A percentile compares a stretch with the other conserved stretches of the same genome.
Conservation (phyloP, 805 yeast species). For the Pichia cephalocereana region DNA sequence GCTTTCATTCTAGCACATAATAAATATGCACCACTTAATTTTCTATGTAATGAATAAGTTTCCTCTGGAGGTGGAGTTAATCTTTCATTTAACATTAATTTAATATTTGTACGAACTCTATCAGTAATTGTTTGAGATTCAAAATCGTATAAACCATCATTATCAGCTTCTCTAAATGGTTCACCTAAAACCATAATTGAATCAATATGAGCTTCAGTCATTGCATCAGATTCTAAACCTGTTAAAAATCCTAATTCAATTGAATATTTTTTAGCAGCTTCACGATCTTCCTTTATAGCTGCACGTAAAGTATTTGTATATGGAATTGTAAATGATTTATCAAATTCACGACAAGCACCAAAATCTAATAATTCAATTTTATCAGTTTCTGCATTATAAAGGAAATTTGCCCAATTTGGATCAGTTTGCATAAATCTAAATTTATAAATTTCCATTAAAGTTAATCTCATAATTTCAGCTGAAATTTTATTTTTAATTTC, state of each 20-base stretch:
- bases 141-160: conserved; percentile 58
- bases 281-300: conserved; percentile 61
- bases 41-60: conserved; percentile 92
- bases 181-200: conserved; percentile 88
- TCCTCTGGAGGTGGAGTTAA: conserved; percentile 97
- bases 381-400: conserved; percentile 62
- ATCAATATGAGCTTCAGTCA: conserved; percentile 89
- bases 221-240: conserved; percentile 77
- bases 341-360: conserved; percentile 86
- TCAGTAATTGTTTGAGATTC: conserved; percentile 85
- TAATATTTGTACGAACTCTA: conserved; percentile 79
- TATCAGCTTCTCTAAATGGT: conserved; percentile 60
- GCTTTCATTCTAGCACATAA: conserved; percentile 83
- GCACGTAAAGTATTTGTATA: conserved; percentile 68
- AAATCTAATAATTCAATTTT: conserved; percentile 85
- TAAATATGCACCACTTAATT: conserved; percentile 87
- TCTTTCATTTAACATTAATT: conserved; percentile 84
- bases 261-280: conserved; percentile 55
- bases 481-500: conserved; percentile 74
- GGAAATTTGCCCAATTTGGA: conserved; percentile 98
- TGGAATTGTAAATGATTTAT: conserved; percentile 53
- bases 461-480: conserved; percentile 74
- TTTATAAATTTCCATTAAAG: conserved; percentile 74
- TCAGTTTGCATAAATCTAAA: conserved; percentile 96
- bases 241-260: conserved; percentile 77